Evolutionary conservation across 352 stramenopile species (phyloP).

Genomic region (Phytophthora kernoviae): DNA sequence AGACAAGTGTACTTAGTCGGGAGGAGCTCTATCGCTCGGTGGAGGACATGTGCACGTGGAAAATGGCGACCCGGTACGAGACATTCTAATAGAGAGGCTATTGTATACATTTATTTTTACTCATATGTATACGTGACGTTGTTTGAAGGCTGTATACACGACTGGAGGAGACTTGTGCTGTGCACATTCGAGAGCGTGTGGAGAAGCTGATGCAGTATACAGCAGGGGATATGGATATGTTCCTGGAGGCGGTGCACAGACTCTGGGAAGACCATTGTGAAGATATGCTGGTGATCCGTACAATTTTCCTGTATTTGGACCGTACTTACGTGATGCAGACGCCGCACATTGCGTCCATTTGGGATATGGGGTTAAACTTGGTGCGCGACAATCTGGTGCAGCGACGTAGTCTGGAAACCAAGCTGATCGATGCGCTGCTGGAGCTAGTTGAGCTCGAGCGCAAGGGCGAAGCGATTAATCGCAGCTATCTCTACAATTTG

Average conservation of each 20-base stretch:
- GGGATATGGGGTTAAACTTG: constrained; percentile 89
- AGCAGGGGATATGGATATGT: constrained; percentile 65
- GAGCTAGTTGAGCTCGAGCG: constrained; percentile 89
- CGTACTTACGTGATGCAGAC: constrained; percentile 90
- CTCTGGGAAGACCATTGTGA: constrained; percentile 92
- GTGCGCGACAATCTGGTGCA: constrained; percentile 66
- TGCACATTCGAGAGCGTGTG: constrained; percentile 65
- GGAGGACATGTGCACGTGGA: constrained; percentile 94
- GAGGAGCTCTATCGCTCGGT: constrained; percentile 88
- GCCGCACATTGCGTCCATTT: constrained; percentile 86
- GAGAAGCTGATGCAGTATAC: constrained; percentile 63
- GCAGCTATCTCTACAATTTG: constrained; percentile 80
- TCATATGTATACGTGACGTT: constrained; percentile 5
- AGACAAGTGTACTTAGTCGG: constrained; percentile 64
- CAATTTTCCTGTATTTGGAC: constrained; percentile 94
- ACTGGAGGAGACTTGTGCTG: constrained; percentile 71
- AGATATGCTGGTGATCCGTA: constrained; percentile 93
- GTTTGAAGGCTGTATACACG: constrained; percentile 59
- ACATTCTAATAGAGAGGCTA: background rate
- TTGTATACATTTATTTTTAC: constrained; percentile 2
- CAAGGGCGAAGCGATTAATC: constrained; percentile 86
- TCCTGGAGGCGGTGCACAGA: constrained; percentile 77
- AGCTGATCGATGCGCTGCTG: constrained; percentile 77
- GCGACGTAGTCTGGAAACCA: constrained; percentile 59
- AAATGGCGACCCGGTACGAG: constrained; percentile 75